Conservation (phyloP, 2,329 filamentous ascomycete genomes). For the Hysterium pulicare region DNA sequence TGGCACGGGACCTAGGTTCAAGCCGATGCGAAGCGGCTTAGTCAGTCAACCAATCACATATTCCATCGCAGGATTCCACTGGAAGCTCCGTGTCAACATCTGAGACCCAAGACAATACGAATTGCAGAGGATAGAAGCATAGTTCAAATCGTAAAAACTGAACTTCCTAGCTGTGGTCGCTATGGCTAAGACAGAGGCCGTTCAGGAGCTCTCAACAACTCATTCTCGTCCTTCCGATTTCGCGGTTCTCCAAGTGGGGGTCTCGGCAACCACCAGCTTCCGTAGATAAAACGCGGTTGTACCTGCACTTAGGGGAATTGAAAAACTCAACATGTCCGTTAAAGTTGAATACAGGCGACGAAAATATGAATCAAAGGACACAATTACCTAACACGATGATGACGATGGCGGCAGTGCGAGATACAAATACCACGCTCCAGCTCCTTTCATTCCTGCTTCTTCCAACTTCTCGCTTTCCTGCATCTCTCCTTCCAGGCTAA, state of each 20-base stretch:
- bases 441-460: slow-evolving; percentile 7
- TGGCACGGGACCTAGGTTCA: too few species aligned
- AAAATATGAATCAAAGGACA: slow-evolving; percentile 18
- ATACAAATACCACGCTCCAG: slow-evolving; percentile 27
- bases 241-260: background rate
- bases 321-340: slow-evolving; percentile 26
- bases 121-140: too few species aligned
- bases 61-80: too few species aligned
- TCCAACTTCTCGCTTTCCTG: slow-evolving; percentile 5
- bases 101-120: too few species aligned
- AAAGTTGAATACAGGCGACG: slow-evolving; percentile 33
- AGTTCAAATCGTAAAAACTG: too few species aligned
- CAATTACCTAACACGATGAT: slow-evolving; percentile 36
- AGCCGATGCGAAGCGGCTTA: too few species aligned
- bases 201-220: background rate
- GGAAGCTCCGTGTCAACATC: too few species aligned
- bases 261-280: background rate
- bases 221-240: background rate
- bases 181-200: too few species aligned
- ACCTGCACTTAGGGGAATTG: slow-evolving; percentile 31
- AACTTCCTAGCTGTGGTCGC: too few species aligned
- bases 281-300: background rate
- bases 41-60: too few species aligned
- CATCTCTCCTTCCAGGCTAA: too few species aligned
- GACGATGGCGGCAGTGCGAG: slow-evolving; percentile 14